Base-by-base conservation (phyloP, 2,329 filamentous ascomycete genomes). In the Penicillium janthinellum region DNA sequence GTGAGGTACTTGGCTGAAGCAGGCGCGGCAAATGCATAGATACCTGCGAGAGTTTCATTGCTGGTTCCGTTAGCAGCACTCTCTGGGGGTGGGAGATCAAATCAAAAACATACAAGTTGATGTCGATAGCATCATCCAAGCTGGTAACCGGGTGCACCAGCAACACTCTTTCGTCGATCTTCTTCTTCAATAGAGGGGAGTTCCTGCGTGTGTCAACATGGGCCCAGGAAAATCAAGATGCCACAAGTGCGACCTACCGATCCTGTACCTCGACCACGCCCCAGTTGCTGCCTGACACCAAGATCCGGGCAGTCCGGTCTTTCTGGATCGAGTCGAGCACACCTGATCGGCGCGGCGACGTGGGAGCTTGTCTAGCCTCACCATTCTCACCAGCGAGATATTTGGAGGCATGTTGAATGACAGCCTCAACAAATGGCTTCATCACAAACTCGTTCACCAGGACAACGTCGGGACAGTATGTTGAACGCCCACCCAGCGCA, bases 361-460 rank as follows among this genome's bases (percentile, higher is more conserved):
- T 45, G 5, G 57, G n/a, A 5, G 56, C 50, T 44, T 68, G 60
- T 35, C 67, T 57, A 3, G 60, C 60, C 15, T 67, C 69, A 2
- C 67, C 68, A 28, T 66, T 67, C 25, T 69, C 62, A 2, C 67
- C 64, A 1, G 64, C 62, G 5, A 71, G 62, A 20, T 70, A 67
- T 34, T 64, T 67, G 0, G 70, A 69, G 0, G 68, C 64, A 20
- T 81, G 76, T 39, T 75, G 73, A 14, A 81, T 70, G 4, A 81
- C 77, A 0, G 82, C 81, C 49, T 82, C 77, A 0, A 85, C 70
- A 63, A 88, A 87, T 0, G 79, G 77, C 56, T 82, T 78, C 73
- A 84, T 83, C 3, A 80, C 77, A 59, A 82, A 89, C 62, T 89
- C 86, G 60, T 89, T 87, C n/a, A 89, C 86, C 0, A 88, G 72